Percentiles rank a stretch among this genome's conserved stretches.
These are phyloP conservation scores for Coniochaeta prunicola DNA, from an alignment of 2,329 filamentous ascomycete species.

Conservation along the genomic window DNA sequence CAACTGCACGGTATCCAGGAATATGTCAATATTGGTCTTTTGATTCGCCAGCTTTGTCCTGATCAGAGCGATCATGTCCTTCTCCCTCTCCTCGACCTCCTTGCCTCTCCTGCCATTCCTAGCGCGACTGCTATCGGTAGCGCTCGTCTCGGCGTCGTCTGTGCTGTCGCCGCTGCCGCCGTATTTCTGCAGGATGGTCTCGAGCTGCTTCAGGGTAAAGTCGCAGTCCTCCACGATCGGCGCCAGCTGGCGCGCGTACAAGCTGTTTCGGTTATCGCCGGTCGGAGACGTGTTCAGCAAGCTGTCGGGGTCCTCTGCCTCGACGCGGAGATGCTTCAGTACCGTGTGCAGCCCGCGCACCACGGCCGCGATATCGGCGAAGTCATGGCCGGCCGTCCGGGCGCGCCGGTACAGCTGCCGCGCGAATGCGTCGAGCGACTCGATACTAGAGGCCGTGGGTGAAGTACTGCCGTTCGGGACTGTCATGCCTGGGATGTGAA, in stretches of 20 bases:
- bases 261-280: conserved; percentile 21
- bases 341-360: conserved; percentile 48
- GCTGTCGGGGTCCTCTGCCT: conserved; percentile 50
- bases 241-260: conserved; percentile 41
- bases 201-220: conserved; percentile 46
- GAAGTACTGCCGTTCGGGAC: conserved; percentile 10
- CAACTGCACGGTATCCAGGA: conserved; percentile 51
- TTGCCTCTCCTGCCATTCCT: conserved; percentile 2
- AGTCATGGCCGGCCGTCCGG: conserved; percentile 38
- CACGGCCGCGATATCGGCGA: conserved; percentile 40
- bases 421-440: conserved; percentile 48
- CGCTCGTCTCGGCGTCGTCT: conserved; percentile 3
- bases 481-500: conserved; percentile 19
- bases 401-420: conserved; percentile 48
- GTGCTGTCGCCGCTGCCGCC: conserved; percentile 9
- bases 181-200: conserved; percentile 43
- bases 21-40: conserved; percentile 44
- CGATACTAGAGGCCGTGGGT: conserved; percentile 37
- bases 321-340: conserved; percentile 49
- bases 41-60: conserved; percentile 41
- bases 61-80: conserved; percentile 33
- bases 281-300: conserved; percentile 33
- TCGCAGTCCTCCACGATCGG: conserved; percentile 49
- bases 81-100: conserved; percentile 12
- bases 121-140: conserved; percentile 12